Base-by-base conservation (phyloP, 306 rosid genomes). In the Pachyrhizus erosus region DNA sequence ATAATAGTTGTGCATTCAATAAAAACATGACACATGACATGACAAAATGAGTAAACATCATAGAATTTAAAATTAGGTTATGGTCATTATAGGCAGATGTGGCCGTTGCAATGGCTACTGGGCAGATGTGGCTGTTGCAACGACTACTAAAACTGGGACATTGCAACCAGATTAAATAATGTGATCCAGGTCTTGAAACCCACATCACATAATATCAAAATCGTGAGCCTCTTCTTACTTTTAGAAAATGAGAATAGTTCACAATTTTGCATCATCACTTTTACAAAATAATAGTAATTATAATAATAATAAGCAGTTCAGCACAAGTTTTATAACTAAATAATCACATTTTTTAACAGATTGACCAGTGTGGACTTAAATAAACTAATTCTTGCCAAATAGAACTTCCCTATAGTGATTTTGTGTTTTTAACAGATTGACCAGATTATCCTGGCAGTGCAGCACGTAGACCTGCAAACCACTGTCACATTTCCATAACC, bases 181-280 rank as follows among this genome's bases (percentile, higher is more conserved):
- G 4, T 61, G 39, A 2, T 61, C 40, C 39, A 5, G 3, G 1
- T 61, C 31, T 61, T 27, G 39, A 61, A 27, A 61, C 20, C 40
- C 68, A 12, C 68, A 14, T 20, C 62, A 46, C 55, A 0, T 18
- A 23, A 33, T 61, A 60, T 74, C 49, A 20, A 75, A 82, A 58
- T 71, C 15, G 7, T 1, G 27, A 58, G 64, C n/a, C n/a, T 58
- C 78, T 14, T 66, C 39, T 64, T 33, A 40, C 71, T 52, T 20
- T 48, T 31, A 5, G 27, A 69, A 69, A 24, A 48, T 6, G 17
- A 62, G 17, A 76, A 45, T 17, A 51, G 17, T 58, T 77, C 5
- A 58, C 27, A 77, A 46, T 29, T 33, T 37, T 76, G 43, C 29
- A 60, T 49, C 29, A 58, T 83, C 61, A n/a, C 43, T 48, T 39